Percentiles rank a stretch among this genome's conserved stretches.
phyloP scores from a whole-genome alignment of 225 moss, liverwort and hornwort genomes.

The Physcomitrellopsis africana region DNA sequence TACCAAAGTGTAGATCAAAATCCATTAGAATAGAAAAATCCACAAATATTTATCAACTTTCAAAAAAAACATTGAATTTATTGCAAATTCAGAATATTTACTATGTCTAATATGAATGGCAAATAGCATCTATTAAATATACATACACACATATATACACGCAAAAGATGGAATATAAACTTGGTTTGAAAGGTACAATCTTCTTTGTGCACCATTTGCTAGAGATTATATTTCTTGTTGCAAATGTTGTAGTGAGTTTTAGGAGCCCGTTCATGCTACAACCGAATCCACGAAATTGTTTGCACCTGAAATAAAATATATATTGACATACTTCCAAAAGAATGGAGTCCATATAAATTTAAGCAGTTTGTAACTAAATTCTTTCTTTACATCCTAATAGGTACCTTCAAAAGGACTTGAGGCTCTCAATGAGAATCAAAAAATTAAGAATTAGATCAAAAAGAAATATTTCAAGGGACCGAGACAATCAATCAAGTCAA shows the following conservation, averaged over 20 bases:
- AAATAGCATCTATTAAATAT: neutral
- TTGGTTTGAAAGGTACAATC: too few species aligned
- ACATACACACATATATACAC: neutral
- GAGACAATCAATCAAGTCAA: too few species aligned
- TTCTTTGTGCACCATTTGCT: conserved; percentile 74
- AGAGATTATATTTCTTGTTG: conserved; percentile 68
- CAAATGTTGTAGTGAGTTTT: conserved; percentile 47
- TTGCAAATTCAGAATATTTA: too few species aligned
- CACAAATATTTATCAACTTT: neutral
- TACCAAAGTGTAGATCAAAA: conserved; percentile 11
- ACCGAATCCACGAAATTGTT: conserved; percentile 29
- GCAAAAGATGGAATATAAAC: neutral
- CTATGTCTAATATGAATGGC: conserved; percentile 8
- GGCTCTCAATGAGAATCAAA: conserved; percentile 5
- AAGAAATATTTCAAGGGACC: too few species aligned
- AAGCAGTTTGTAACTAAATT: neutral
- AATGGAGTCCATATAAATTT: conserved; percentile 8
- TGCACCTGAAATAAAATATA: conserved; percentile 15
- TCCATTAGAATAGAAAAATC: neutral
- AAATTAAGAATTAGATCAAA: conserved; percentile 8
- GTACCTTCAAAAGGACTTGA: neutral
- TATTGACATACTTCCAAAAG: neutral
- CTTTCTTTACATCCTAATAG: conserved; percentile 2
- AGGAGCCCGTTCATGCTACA: conserved; percentile 62
- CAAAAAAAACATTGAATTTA: too few species aligned